Conservation (phyloP, 176 grass and related monocot species). For the Carex pumila region DNA sequence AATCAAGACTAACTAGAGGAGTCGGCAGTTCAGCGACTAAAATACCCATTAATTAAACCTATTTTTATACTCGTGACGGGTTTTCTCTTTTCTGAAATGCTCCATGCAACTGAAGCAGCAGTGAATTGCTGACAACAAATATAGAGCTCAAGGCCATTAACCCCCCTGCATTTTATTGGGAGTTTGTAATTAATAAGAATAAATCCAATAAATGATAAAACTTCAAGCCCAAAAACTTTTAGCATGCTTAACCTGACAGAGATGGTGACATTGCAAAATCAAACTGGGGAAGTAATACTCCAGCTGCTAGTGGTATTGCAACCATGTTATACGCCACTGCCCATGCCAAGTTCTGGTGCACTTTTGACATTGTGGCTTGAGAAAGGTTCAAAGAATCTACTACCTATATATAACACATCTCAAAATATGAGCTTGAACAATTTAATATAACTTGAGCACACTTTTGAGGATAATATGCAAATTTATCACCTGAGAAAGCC, state of each 20-base stretch:
- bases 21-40: background rate
- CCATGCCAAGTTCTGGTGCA: conserved; percentile 93
- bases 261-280: conserved; percentile 97
- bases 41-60: background rate
- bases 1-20: conserved; percentile 2
- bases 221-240: background rate
- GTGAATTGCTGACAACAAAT: conserved; percentile 87
- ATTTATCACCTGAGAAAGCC: conserved; percentile 57
- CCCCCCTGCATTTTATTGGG: conserved; percentile 39
- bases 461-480: background rate
- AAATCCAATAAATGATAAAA: background rate
- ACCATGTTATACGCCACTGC: conserved; percentile 86
- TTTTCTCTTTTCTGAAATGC: conserved; percentile 48
- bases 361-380: conserved; percentile 85
- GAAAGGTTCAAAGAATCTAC: conserved; percentile 72
- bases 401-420: conserved; percentile 30
- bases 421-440: background rate
- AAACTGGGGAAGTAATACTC: conserved; percentile 67
- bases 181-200: background rate
- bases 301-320: conserved; percentile 63
- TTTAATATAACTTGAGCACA: background rate
- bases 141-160: conserved; percentile 95
- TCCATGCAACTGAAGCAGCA: conserved; percentile 76
- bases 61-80: background rate
- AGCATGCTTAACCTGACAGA: conserved; percentile 53